Conservation (phyloP, 177 flowering plant species). For the Vitis hybrid region DNA sequence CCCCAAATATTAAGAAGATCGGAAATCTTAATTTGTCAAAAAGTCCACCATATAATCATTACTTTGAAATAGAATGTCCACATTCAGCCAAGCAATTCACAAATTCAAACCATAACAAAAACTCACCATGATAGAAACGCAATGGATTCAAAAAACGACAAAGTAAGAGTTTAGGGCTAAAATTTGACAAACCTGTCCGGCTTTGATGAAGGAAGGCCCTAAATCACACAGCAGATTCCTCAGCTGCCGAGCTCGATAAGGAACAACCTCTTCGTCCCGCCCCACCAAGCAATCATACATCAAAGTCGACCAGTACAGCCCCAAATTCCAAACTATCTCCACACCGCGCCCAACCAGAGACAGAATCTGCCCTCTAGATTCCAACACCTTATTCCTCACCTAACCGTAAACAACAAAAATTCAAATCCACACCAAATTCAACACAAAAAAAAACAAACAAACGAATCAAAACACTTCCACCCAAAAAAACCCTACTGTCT, state of each 20-base stretch:
- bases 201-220: constrained; percentile 98
- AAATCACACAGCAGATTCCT: constrained; percentile 84
- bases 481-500: constrained; percentile 45
- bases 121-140: background rate
- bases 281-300: constrained; percentile 83
- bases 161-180: background rate
- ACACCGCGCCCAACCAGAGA: constrained; percentile 82
- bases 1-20: no score
- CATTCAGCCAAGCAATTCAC: background rate
- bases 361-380: constrained; percentile 74
- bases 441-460: background rate
- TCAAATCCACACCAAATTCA: background rate
- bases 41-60: background rate
- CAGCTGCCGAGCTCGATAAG: constrained; percentile 88
- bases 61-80: background rate
- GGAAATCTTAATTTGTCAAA: background rate
- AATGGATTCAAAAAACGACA: background rate
- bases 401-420: constrained; percentile 19
- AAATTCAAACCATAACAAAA: background rate
- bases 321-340: constrained; percentile 94
- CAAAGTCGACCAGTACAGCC: constrained; percentile 79
- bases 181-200: constrained; percentile 74
- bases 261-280: constrained; percentile 92
- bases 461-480: background rate
- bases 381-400: constrained; percentile 89